phyloP scores from a whole-genome alignment of 768 basidiomycete genomes.

The Pleurotus sapidus region DNA sequence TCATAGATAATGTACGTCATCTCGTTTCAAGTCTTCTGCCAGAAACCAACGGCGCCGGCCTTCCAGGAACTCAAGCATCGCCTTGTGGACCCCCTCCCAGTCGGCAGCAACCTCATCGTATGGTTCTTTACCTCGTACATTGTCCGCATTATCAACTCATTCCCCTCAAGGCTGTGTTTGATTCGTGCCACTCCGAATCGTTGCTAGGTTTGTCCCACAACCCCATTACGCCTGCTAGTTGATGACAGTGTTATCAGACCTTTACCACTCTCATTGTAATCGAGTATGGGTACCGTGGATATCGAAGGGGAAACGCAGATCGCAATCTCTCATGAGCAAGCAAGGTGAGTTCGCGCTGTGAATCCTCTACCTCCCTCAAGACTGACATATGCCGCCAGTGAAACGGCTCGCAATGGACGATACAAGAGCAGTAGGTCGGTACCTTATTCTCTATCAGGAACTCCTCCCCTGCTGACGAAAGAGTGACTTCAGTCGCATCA shows the following conservation, averaged over 20 bases:
- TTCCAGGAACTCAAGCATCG: conserved; percentile 28
- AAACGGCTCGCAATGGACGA: conserved; percentile 16
- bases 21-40: neutral
- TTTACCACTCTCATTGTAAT: conserved; percentile 42
- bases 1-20: conserved; percentile 33
- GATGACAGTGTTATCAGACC: conserved; percentile 23
- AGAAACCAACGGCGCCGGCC: too few species aligned
- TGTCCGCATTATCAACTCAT: neutral
- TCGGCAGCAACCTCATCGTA: conserved; percentile 33
- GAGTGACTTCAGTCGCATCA: conserved; percentile 9
- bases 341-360: conserved; percentile 20
- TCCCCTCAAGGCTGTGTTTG: conserved; percentile 27
- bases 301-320: conserved; percentile 36
- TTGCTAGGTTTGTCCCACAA: conserved; percentile 27
- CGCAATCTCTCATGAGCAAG: conserved; percentile 28
- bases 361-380: too few species aligned
- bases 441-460: neutral
- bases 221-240: neutral
- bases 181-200: conserved; percentile 39
- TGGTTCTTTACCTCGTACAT: conserved; percentile 9
- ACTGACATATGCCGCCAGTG: conserved; percentile 6
- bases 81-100: conserved; percentile 35
- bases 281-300: conserved; percentile 45
- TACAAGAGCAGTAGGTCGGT: conserved; percentile 11
- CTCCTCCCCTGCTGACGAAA: neutral